Evolutionary conservation across 2,329 filamentous ascomycete genomes (phyloP).

Genomic region (Arthroderma uncinatum): DNA sequence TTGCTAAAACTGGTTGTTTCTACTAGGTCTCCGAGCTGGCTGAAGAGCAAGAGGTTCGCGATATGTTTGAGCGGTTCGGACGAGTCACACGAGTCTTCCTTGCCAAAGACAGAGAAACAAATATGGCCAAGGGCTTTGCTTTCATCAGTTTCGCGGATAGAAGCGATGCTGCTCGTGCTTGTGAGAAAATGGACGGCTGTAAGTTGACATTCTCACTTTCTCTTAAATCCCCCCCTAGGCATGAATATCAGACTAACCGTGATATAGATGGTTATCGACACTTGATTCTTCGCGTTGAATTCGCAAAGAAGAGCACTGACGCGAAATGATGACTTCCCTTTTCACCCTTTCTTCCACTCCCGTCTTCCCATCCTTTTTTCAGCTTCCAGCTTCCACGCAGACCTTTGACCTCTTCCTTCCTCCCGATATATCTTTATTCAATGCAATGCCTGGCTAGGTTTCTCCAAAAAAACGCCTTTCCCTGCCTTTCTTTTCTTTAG

Average conservation of each 20-base stretch:
- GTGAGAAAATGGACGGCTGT: constrained; percentile 95
- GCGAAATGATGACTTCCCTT: not conserved
- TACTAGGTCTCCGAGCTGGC: constrained; percentile 88
- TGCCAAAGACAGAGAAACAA: constrained; percentile 94
- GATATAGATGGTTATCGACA: constrained; percentile 41
- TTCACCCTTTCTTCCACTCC: not conserved
- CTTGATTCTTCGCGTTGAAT: constrained; percentile 43
- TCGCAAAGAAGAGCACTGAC: constrained; percentile 35
- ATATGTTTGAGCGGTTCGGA: constrained; percentile 96
- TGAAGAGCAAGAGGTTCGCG: constrained; percentile 86
- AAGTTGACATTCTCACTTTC: constrained; percentile 26
- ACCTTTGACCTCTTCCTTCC: not conserved
- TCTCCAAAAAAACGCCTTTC: constrained; percentile 11
- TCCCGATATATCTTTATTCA: not conserved
- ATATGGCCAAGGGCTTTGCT: constrained; percentile 93
- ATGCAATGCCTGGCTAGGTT: not conserved
- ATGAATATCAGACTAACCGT: constrained; percentile 10
- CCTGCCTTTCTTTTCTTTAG: constrained; percentile 5
- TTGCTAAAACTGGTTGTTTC: constrained; percentile 4
- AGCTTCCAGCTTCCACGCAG: not conserved
- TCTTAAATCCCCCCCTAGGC: not conserved
- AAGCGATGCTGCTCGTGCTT: constrained; percentile 78
- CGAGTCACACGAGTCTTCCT: constrained; percentile 95
- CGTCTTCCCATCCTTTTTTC: not conserved
- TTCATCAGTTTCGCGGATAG: constrained; percentile 96